phyloP scores from a whole-genome alignment of 768 basidiomycete species.

The Naganishia vaughanmartiniae region DNA sequence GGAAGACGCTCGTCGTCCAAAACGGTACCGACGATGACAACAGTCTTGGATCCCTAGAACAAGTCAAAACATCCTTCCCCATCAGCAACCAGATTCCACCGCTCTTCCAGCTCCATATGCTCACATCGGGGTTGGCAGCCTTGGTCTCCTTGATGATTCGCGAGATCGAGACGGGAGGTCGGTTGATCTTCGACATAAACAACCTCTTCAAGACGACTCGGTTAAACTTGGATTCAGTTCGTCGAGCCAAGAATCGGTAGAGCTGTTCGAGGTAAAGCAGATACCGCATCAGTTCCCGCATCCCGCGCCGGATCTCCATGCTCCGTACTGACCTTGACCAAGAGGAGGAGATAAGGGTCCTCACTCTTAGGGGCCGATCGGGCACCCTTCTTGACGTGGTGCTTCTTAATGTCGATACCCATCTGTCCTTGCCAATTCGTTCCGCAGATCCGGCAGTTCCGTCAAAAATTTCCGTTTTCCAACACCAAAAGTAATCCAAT shows the following conservation, averaged over 20 bases:
- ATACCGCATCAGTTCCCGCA: background rate
- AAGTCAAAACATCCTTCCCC: background rate
- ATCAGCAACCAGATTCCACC: background rate
- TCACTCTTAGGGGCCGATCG: slow-evolving; percentile 95
- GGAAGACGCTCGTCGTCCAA: slow-evolving; percentile 90
- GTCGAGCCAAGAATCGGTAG: slow-evolving; percentile 96
- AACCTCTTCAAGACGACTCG: slow-evolving; percentile 86
- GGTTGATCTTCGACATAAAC: slow-evolving; percentile 96
- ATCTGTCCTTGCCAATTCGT: slow-evolving; percentile 36
- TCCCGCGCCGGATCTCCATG: background rate
- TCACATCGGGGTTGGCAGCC: slow-evolving; percentile 53
- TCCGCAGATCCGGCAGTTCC: slow-evolving; percentile 13
- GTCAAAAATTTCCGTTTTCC: slow-evolving; percentile 2
- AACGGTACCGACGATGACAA: slow-evolving; percentile 86
- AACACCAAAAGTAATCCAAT: slow-evolving; percentile 5
- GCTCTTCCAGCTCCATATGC: slow-evolving; percentile 53
- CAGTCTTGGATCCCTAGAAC: slow-evolving; percentile 61
- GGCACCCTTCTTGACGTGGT: slow-evolving; percentile 98
- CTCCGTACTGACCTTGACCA: slow-evolving; percentile 76
- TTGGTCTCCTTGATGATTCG: slow-evolving; percentile 79
- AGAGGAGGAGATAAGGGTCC: slow-evolving; percentile 96
- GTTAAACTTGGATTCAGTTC: slow-evolving; percentile 95
- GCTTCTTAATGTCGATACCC: slow-evolving; percentile 93
- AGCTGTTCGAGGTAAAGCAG: slow-evolving; percentile 59
- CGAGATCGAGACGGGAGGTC: slow-evolving; percentile 91